Evolutionary conservation across 257 asterid genomes (phyloP), one percentile per base, ranked within the genome.

Genomic region (Handroanthus guayacan): DNA sequence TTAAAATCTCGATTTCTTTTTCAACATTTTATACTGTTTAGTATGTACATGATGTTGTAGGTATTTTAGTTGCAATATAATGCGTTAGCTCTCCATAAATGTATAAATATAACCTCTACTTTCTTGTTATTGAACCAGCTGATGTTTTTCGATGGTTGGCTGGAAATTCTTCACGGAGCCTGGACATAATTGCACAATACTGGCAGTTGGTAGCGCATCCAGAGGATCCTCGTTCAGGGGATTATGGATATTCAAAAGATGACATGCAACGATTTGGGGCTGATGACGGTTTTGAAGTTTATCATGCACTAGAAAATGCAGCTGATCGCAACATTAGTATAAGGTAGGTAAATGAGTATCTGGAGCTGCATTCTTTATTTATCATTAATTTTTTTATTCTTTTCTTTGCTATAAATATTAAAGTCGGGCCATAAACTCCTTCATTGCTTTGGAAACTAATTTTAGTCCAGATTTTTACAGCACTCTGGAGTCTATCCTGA

Each of bases 111-210:
- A 44, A 20, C 37, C 17, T 66, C 61, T 76, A 62, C 56, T 75
- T 60, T 78, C 45, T 60, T 75, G 48, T 72, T 67, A 69, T 58
- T 72, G 78, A 66, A 71, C 78, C 86, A 93, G 98, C 89, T 78
- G 97, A 93, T 84, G 98, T 91, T 16, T 86, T 93, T 57, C 92
- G 77, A 57, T 93, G 98, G 98, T 67, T 93, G 87, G 98, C 98
- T 18, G 96, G 96, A 34, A 93, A 93, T 85, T 88, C 98, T 62
- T 84, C 96, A 0, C 51, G 64, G 75, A 89, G 88, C 74, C 80
- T 92, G 81, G 97, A 93, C 78, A 81, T 93, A 82, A 91, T 93
- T 72, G 97, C 94, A 17, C 98, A 93, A 18, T 93, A 93, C 83
- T 93, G 98, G 98, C 92, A 88, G 77, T 79, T 92, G 75, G 11